Evolutionary conservation across 495 filamentous ascomycete genomes (phyloP).

Genomic region (Sporormia fimetaria): DNA sequence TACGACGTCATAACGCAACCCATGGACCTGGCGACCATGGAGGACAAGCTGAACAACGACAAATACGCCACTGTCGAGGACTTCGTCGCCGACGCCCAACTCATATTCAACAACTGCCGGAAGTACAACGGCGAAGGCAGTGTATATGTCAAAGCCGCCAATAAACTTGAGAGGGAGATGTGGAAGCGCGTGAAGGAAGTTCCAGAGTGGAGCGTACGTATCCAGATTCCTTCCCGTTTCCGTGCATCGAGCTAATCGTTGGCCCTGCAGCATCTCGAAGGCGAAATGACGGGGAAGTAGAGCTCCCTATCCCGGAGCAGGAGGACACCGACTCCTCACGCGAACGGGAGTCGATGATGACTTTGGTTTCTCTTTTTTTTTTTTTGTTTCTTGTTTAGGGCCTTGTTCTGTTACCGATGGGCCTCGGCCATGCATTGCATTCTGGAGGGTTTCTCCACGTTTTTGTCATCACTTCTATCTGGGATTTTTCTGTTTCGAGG

Average conservation of each 20-base stretch:
- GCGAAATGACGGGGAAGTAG: conserved; percentile 14
- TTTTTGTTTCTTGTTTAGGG: too few species aligned
- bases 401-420: too few species aligned
- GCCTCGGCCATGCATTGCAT: too few species aligned
- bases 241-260: background rate
- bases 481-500: too few species aligned
- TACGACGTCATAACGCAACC: conserved; percentile 97
- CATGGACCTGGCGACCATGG: conserved; percentile 96
- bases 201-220: conserved; percentile 63
- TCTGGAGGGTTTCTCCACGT: too few species aligned
- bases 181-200: conserved; percentile 84
- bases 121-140: conserved; percentile 94
- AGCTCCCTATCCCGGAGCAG: too few species aligned
- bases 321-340: too few species aligned
- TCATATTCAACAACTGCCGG: conserved; percentile 91
- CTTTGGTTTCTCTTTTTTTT: too few species aligned
- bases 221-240: background rate
- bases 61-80: conserved; percentile 85
- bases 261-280: conserved; percentile 11
- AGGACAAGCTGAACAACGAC: conserved; percentile 87
- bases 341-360: too few species aligned
- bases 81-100: conserved; percentile 79
- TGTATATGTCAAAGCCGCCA: conserved; percentile 88
- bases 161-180: conserved; percentile 95
- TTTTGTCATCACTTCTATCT: too few species aligned